phyloP scores from a whole-genome alignment of 2,329 filamentous ascomycete species.

The Amylocarpus encephaloides region DNA sequence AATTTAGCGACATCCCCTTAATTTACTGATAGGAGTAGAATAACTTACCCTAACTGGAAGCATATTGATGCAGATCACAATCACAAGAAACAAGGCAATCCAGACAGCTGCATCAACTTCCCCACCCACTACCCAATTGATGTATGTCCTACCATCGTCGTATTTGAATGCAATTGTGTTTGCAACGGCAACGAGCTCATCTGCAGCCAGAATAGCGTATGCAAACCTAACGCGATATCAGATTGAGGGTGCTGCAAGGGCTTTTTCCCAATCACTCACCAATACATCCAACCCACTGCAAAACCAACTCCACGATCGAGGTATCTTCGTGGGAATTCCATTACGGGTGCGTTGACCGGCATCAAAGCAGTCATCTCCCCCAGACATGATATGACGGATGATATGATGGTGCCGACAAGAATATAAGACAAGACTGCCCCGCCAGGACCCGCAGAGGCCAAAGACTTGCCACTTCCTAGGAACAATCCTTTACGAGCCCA shows the following conservation, averaged over 20 bases:
- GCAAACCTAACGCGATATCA: slow-evolving; percentile 30
- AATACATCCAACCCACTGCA: slow-evolving; percentile 36
- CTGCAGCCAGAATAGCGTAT: slow-evolving; percentile 33
- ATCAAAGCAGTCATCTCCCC: slow-evolving; percentile 37
- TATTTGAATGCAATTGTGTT: slow-evolving; percentile 34
- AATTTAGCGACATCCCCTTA: not conserved
- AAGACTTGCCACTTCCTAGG: slow-evolving; percentile 35
- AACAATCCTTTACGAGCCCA: slow-evolving; percentile 30
- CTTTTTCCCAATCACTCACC: not conserved
- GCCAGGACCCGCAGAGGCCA: slow-evolving; percentile 37
- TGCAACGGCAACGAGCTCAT: slow-evolving; percentile 34
- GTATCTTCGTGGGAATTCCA: slow-evolving; percentile 35
- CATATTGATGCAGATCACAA: slow-evolving; percentile 33
- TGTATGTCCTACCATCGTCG: slow-evolving; percentile 32
- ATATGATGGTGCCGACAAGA: slow-evolving; percentile 39
- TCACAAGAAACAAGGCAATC: slow-evolving; percentile 34
- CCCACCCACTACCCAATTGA: slow-evolving; percentile 32
- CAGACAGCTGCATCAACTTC: slow-evolving; percentile 34
- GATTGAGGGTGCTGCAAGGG: too few species aligned
- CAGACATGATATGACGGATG: slow-evolving; percentile 38
- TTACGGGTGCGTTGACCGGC: slow-evolving; percentile 36
- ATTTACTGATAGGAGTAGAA: not conserved
- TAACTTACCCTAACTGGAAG: slow-evolving; percentile 33
- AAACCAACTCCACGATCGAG: slow-evolving; percentile 35
- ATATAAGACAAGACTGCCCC: slow-evolving; percentile 37